Evolutionary conservation across 2,329 filamentous ascomycete species (phyloP), one percentile per base, ranked within the genome.

Genomic region (Tolypocladium ophioglossoides): DNA sequence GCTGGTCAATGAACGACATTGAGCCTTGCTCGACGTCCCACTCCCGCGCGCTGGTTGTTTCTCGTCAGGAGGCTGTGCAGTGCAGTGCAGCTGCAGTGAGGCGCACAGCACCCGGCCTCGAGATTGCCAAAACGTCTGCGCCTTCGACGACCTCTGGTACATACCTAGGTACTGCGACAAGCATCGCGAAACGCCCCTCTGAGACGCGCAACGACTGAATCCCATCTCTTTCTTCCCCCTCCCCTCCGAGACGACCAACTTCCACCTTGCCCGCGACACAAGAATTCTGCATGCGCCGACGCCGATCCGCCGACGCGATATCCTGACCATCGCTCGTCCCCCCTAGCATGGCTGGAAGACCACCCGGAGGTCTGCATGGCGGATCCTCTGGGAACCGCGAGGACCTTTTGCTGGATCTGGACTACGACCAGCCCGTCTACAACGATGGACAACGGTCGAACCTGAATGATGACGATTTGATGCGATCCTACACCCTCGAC

Each of bases 381-480:
- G 76, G 71, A 63, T 69, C 76, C 62, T 73, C 75, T 58, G 69
- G 66, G 62, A 71, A 73, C 63, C 71, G 68, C 63, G 73, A 82
- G 66, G 79, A 85, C 66, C 79, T 90, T 57, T 78, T 91, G 55
- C 83, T 91, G 67, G 87, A 91, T 69, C 77, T 89, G 60, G 84
- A 88, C 63, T 83, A 86, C 65, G 78, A 85, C 55, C 82, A 85
- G 61, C 84, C 86, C 52, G 68, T 79, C 56, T 95, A 96, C 72
- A 83, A 80, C 68, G 79, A 79, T 61, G 90, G 90, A 58, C 86
- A 91, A 69, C 82, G 84, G 55, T 86, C 91, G 51, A 82, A 86
- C n/a, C 75, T 88, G 57, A 86, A 86, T 68, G 91, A 96, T 68
- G 87, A 95, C 61, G 84, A 91, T 60, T 77, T 95, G 50, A 74